These are phyloP conservation scores for Sphagnum fallax DNA, from an alignment of 228 moss, liverwort and hornwort species.

Conservation along the genomic window DNA sequence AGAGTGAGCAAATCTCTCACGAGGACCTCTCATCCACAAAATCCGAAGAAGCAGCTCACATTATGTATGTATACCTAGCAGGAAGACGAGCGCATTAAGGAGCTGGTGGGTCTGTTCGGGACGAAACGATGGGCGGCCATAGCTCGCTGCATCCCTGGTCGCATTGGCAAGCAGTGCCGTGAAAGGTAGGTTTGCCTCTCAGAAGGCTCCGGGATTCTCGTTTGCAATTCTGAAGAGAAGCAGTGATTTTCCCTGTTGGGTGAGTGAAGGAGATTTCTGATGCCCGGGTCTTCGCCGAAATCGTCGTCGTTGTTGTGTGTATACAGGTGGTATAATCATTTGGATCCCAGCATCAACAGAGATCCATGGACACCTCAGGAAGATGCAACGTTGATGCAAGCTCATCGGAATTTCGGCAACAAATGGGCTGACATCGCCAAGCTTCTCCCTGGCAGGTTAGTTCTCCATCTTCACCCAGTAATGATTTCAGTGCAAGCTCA, in stretches of 20 bases:
- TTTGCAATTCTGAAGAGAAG: background rate
- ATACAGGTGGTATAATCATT: slow-evolving; percentile 55
- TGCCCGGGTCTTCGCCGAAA: background rate
- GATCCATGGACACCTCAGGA: slow-evolving; percentile 58
- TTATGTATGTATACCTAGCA: slow-evolving; percentile 1
- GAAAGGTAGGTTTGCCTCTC: slow-evolving; percentile 24
- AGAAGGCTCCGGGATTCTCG: background rate
- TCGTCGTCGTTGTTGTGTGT: too few relatives aligned
- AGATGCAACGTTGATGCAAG: slow-evolving; percentile 38
- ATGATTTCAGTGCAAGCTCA: background rate
- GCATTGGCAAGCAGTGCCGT: slow-evolving; percentile 56
- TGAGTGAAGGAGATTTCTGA: background rate
- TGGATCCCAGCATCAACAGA: slow-evolving; percentile 56
- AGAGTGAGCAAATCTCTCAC: too few relatives aligned
- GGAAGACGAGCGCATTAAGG: slow-evolving; percentile 60
- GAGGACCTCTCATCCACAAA: too few relatives aligned
- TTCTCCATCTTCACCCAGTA: background rate
- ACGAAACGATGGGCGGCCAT: slow-evolving; percentile 62
- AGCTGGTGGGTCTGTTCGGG: slow-evolving; percentile 47
- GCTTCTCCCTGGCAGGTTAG: slow-evolving; percentile 43
- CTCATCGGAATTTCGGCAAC: slow-evolving; percentile 50
- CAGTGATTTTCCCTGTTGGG: too few relatives aligned
- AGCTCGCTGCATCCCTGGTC: slow-evolving; percentile 43
- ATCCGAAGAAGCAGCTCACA: too few relatives aligned
- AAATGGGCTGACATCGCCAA: slow-evolving; percentile 64